Conservation (phyloP, 306 rosid species). For the Dalbergia cochinchinensis region DNA sequence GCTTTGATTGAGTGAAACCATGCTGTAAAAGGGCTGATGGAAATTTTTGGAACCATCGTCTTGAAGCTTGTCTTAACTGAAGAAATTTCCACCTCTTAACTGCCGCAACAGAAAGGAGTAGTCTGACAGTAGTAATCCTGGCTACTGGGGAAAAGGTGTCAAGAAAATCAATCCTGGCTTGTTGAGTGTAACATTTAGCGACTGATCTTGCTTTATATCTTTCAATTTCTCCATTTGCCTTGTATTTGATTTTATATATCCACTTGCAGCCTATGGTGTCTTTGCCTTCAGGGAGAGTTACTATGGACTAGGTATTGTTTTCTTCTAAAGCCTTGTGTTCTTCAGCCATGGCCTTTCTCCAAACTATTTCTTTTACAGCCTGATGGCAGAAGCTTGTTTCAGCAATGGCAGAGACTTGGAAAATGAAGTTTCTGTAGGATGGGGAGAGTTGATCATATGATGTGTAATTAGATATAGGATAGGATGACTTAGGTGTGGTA, state of each 20-base stretch:
- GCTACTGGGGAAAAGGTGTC: not conserved
- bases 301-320: not conserved
- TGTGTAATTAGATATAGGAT: too few species aligned
- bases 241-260: not conserved
- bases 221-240: not conserved
- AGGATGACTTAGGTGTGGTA: too few species aligned
- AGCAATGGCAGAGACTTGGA: too few species aligned
- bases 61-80: too few species aligned
- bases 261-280: not conserved
- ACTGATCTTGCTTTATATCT: not conserved
- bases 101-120: not conserved
- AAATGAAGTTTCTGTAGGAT: too few species aligned
- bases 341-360: not conserved
- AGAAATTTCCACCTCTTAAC: too few species aligned
- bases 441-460: too few species aligned
- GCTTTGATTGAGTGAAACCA: too few species aligned
- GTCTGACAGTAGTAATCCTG: too few species aligned
- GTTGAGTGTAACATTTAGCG: not conserved
- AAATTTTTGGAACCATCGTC: too few species aligned
- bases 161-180: not conserved
- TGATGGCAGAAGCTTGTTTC: not conserved
- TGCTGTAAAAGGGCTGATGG: too few species aligned
- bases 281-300: not conserved
- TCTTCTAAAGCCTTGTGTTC: not conserved
- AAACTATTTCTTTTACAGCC: too few species aligned